phyloP scores from a whole-genome alignment of 108 stramenopile species.

The Conticribra weissflogii region DNA sequence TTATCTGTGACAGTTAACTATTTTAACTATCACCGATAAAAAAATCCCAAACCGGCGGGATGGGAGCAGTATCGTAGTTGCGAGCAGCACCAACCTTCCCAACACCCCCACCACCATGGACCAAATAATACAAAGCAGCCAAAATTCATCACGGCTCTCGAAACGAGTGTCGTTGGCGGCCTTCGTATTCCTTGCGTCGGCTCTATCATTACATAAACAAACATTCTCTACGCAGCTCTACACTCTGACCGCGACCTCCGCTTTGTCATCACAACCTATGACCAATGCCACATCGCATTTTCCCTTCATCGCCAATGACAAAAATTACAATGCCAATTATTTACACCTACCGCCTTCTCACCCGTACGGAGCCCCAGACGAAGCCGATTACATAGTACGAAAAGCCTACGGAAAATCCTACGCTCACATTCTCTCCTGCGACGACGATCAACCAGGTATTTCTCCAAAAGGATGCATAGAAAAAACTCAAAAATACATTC shows the following conservation, averaged over 20 bases:
- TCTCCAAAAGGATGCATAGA: slow-evolving; percentile 17
- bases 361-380: slow-evolving; percentile 5
- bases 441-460: not conserved
- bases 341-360: too few species aligned
- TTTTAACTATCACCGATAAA: too few species aligned
- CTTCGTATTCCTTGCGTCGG: slow-evolving; percentile 1
- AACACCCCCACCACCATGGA: too few species aligned
- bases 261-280: too few species aligned
- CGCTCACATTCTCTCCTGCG: slow-evolving; percentile 40
- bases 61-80: too few species aligned
- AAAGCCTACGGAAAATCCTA: slow-evolving; percentile 31
- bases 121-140: too few species aligned
- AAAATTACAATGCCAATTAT: not conserved
- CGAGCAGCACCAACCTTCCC: too few species aligned
- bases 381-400: slow-evolving; percentile 42
- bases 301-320: not conserved
- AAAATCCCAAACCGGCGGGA: too few species aligned
- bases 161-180: too few species aligned
- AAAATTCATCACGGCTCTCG: too few species aligned
- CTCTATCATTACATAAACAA: slow-evolving; percentile 1
- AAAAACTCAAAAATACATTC: slow-evolving; percentile 22
- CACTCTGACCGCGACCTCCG: not conserved
- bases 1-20: too few species aligned
- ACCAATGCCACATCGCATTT: not conserved
- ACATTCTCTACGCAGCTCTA: not conserved